Conservation (phyloP, 2,329 filamentous ascomycete species). For the Monosporascus sp. region DNA sequence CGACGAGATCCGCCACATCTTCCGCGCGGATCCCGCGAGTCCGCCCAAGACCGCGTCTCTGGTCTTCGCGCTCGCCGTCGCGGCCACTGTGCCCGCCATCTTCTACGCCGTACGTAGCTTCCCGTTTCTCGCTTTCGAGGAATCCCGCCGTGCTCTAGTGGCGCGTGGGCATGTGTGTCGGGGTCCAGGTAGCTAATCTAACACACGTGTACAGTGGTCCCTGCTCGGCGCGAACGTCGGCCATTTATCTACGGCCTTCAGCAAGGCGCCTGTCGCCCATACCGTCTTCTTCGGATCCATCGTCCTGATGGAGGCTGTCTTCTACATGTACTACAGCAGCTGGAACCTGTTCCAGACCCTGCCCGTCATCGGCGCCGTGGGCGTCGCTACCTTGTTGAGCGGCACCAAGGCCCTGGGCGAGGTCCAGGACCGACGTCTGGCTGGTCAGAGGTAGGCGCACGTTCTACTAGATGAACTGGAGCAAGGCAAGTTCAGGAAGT, state of each 20-base stretch:
- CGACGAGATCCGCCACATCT: constrained; percentile 85
- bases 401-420: constrained; percentile 87
- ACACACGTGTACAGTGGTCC: constrained; percentile 58
- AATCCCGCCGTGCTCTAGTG: no score
- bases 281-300: constrained; percentile 82
- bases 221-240: constrained; percentile 76
- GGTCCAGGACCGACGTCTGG: constrained; percentile 81
- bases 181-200: background rate
- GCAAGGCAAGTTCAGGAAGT: no score
- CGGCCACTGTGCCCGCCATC: constrained; percentile 69
- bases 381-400: constrained; percentile 72
- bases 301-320: constrained; percentile 80
- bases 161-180: no score
- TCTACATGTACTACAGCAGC: constrained; percentile 87
- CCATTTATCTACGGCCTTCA: constrained; percentile 71
- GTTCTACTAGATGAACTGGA: no score
- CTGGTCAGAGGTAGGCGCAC: constrained; percentile 48
- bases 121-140: background rate
- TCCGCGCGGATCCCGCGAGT: constrained; percentile 72
- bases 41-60: constrained; percentile 76
- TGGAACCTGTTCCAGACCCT: constrained; percentile 92
- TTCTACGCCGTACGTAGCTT: constrained; percentile 57
- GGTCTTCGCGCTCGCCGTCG: constrained; percentile 67
- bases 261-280: constrained; percentile 74
- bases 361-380: constrained; percentile 64